Conservation (phyloP, 2,329 filamentous ascomycete species). For the Monosporascus ibericus region DNA sequence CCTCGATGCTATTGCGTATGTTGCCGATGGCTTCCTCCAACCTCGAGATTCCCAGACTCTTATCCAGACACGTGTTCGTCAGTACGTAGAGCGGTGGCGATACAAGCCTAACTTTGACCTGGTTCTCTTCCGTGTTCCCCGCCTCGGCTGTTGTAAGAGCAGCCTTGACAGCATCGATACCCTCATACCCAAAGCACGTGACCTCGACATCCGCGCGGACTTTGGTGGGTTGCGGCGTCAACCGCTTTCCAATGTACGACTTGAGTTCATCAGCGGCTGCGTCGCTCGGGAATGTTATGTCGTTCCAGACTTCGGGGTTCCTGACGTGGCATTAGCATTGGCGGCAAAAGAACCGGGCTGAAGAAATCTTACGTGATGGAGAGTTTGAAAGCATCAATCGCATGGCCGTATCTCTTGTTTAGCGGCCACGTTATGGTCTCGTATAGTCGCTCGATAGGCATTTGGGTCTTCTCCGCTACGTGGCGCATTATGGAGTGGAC, state of each 20-base stretch:
- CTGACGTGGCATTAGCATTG: constrained; percentile 35
- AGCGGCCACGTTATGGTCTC: constrained; percentile 93
- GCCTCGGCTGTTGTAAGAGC: constrained; percentile 88
- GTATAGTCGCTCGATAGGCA: constrained; percentile 91
- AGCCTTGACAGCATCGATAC: constrained; percentile 95
- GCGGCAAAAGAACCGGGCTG: background rate
- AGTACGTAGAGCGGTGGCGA: constrained; percentile 95
- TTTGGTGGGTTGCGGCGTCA: constrained; percentile 98
- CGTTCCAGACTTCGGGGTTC: constrained; percentile 93
- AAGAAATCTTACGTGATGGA: constrained; percentile 74
- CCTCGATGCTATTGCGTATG: constrained; percentile 74
- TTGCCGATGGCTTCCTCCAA: constrained; percentile 87
- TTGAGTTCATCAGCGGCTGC: constrained; percentile 83
- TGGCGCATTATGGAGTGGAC: constrained; percentile 99
- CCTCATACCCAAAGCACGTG: constrained; percentile 91
- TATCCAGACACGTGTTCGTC: constrained; percentile 92
- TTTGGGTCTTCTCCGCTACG: constrained; percentile 93
- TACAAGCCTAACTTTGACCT: constrained; percentile 98
- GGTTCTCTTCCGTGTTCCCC: constrained; percentile 83
- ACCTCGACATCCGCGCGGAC: constrained; percentile 97
- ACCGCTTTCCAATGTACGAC: constrained; percentile 92
- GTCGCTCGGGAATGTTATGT: constrained; percentile 81
- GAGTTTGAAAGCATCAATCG: constrained; percentile 97
- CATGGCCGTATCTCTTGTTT: constrained; percentile 95
- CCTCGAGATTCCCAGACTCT: constrained; percentile 74